Conservation (phyloP, 1,284 basidiomycete species). For the Afroboletus lepidellus region DNA sequence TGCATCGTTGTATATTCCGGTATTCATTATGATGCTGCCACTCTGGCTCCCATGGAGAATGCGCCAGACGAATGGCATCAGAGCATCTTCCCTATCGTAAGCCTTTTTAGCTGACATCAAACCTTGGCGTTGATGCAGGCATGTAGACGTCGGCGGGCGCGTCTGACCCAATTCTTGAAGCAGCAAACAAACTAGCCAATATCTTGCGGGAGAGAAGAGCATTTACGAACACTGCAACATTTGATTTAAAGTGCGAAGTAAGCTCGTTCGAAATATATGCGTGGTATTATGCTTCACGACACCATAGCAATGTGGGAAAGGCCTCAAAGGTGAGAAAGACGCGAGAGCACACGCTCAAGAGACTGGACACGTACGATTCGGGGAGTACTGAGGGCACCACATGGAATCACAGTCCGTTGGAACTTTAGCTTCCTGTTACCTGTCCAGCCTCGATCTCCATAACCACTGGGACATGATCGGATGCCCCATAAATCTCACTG, state of each 20-base stretch:
- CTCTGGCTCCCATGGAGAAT: constrained; percentile 72
- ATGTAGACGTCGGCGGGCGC: constrained; percentile 33
- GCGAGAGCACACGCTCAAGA: constrained; percentile 82
- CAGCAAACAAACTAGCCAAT: constrained; percentile 70
- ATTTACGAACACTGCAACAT: constrained; percentile 89
- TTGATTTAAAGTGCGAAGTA: constrained; percentile 83
- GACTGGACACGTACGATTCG: constrained; percentile 86
- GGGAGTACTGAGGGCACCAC: constrained; percentile 66
- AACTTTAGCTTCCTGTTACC: constrained; percentile 26
- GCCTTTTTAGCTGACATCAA: constrained; percentile 18
- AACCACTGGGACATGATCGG: constrained; percentile 81
- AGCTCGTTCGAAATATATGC: constrained; percentile 21
- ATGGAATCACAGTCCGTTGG: not conserved
- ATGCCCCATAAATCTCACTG: constrained; percentile 81
- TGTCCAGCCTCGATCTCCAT: constrained; percentile 56
- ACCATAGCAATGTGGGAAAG: constrained; percentile 67
- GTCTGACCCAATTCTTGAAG: constrained; percentile 59
- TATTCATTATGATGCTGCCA: constrained; percentile 91
- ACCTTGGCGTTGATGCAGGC: constrained; percentile 11
- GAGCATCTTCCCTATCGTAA: constrained; percentile 71
- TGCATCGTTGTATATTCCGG: constrained; percentile 86
- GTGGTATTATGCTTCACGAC: constrained; percentile 24
- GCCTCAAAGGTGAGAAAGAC: constrained; percentile 89
- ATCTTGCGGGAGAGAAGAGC: constrained; percentile 74
- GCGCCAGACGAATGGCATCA: constrained; percentile 86